Evolutionary conservation across 306 rosid genomes (phyloP).

Genomic region (Geum urbanum): DNA sequence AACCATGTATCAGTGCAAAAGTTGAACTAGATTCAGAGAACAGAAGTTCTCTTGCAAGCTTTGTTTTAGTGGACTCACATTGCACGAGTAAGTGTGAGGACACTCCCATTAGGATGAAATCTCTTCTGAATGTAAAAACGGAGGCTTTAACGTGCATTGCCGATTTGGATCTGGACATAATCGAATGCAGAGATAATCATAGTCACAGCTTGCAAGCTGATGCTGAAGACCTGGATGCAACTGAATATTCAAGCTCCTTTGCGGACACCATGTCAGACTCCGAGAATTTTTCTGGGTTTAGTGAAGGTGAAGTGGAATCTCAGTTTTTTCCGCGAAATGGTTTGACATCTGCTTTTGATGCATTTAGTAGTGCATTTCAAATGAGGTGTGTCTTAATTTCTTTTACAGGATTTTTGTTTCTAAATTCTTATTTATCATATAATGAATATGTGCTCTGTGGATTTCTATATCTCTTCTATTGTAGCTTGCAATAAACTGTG

Average conservation of each 20-base stretch:
- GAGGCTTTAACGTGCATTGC: slow-evolving; percentile 28
- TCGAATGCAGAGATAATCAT: slow-evolving; percentile 48
- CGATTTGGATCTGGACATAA: slow-evolving; percentile 61
- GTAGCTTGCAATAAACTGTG: too few species aligned
- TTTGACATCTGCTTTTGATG: slow-evolving; percentile 40
- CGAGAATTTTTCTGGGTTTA: slow-evolving; percentile 47
- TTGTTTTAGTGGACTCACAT: slow-evolving; percentile 33
- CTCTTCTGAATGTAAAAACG: slow-evolving; percentile 35
- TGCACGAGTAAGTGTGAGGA: slow-evolving; percentile 28
- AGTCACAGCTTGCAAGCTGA: slow-evolving; percentile 31
- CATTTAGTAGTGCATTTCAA: slow-evolving; percentile 37
- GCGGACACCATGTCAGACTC: slow-evolving; percentile 53
- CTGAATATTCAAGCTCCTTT: slow-evolving; percentile 86
- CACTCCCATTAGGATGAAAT: slow-evolving; percentile 27
- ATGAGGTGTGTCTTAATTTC: slow-evolving; percentile 43
- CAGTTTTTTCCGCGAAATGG: slow-evolving; percentile 48
- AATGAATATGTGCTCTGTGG: too few species aligned
- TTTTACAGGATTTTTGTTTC: not conserved
- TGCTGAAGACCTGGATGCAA: slow-evolving; percentile 75
- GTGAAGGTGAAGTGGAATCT: slow-evolving; percentile 82
- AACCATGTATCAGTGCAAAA: slow-evolving; percentile 27
- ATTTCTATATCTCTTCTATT: too few species aligned
- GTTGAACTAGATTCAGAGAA: slow-evolving; percentile 32
- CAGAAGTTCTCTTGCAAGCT: slow-evolving; percentile 15
- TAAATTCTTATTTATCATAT: not conserved